Evolutionary conservation across 2,329 filamentous ascomycete genomes (phyloP).

Genomic region (Plectosphaerella plurivora): DNA sequence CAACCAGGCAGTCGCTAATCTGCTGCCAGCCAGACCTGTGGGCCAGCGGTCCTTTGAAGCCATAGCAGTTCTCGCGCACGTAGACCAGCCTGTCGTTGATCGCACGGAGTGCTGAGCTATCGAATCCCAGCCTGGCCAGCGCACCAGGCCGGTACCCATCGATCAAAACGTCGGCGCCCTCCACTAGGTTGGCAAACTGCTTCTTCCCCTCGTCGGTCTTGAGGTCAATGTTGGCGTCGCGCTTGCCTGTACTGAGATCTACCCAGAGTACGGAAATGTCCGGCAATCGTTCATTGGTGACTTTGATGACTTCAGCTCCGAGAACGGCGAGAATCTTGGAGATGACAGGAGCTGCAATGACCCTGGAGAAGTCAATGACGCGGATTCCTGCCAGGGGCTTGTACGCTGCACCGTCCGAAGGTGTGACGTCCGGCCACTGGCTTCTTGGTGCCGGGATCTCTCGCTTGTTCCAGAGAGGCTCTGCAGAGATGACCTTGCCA

Average conservation of each 20-base stretch:
- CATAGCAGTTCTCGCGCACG: slow-evolving; percentile 29
- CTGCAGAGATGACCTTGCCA: slow-evolving; percentile 16
- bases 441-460: neutral
- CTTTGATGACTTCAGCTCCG: slow-evolving; percentile 26
- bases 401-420: slow-evolving; percentile 11
- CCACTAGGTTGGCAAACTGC: slow-evolving; percentile 16
- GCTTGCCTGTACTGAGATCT: slow-evolving; percentile 27
- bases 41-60: slow-evolving; percentile 25
- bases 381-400: slow-evolving; percentile 25
- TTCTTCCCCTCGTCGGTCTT: slow-evolving; percentile 19
- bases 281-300: slow-evolving; percentile 22
- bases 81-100: slow-evolving; percentile 19
- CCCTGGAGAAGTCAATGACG: slow-evolving; percentile 26
- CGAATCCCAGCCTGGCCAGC: slow-evolving; percentile 24
- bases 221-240: slow-evolving; percentile 23
- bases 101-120: slow-evolving; percentile 8
- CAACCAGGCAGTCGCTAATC: slow-evolving; percentile 31
- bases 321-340: slow-evolving; percentile 24
- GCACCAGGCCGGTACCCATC: slow-evolving; percentile 28
- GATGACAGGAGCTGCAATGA: slow-evolving; percentile 27
- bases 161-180: slow-evolving; percentile 26
- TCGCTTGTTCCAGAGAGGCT: slow-evolving; percentile 16
- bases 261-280: slow-evolving; percentile 22
- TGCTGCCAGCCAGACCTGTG: slow-evolving; percentile 30
- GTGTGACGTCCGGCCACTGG: slow-evolving; percentile 13